Evolutionary conservation across 1,139 yeast genomes (phyloP).

Genomic region (Yamadazyma kanchanaburiensis): DNA sequence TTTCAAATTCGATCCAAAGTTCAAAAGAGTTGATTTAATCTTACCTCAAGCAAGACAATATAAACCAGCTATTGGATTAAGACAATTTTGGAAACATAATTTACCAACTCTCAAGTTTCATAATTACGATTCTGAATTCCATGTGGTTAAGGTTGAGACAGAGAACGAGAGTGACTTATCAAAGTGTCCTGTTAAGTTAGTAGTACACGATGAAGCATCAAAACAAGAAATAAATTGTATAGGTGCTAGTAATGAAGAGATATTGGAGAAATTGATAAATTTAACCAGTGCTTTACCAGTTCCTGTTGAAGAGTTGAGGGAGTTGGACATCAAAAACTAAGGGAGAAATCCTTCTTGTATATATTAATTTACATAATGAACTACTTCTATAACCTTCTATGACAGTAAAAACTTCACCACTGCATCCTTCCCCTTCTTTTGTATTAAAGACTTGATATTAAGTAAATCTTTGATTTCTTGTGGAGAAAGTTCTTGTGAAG

Average conservation of each 20-base stretch:
- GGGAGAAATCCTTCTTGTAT: too few species aligned
- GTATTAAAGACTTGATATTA: constrained; percentile 58
- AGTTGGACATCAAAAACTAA: constrained; percentile 10
- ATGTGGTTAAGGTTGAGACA: constrained; percentile 54
- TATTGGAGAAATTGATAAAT: constrained; percentile 29
- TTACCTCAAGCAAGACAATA: constrained; percentile 25
- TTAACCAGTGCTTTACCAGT: constrained; percentile 29
- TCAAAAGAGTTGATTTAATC: constrained; percentile 27
- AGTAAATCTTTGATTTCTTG: constrained; percentile 51
- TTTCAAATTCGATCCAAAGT: constrained; percentile 25
- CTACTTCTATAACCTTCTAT: constrained; percentile 2
- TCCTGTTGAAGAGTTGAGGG: constrained; percentile 18
- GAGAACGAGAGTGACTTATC: constrained; percentile 35
- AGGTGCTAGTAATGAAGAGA: constrained; percentile 12
- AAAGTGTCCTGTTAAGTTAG: constrained; percentile 45
- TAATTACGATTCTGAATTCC: constrained; percentile 66
- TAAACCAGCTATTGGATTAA: constrained; percentile 35
- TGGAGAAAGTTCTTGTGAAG: constrained; percentile 6
- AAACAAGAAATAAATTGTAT: constrained; percentile 31
- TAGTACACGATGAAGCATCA: constrained; percentile 21
- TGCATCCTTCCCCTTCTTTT: constrained; percentile 66
- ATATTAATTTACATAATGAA: too few species aligned
- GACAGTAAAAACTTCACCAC: constrained; percentile 53
- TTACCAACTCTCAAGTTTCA: constrained; percentile 80
- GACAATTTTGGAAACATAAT: constrained; percentile 65